phyloP scores from a whole-genome alignment of 805 yeast genomes.

The Metschnikowia gelsemii region DNA sequence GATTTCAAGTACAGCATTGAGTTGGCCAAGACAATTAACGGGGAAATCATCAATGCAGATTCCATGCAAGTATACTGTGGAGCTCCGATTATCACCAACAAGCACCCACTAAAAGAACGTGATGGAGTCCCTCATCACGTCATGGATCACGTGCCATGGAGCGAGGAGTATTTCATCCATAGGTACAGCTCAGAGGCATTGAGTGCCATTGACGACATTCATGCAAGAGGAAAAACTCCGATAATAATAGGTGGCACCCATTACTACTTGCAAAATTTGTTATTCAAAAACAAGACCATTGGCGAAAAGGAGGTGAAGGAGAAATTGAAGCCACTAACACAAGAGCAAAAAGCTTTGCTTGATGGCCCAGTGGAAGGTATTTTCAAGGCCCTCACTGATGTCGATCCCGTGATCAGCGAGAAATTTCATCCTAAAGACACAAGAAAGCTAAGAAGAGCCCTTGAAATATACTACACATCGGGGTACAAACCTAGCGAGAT shows the following conservation, averaged over 20 bases:
- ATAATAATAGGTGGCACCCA: conserved; percentile 96
- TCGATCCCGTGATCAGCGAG: conserved; percentile 71
- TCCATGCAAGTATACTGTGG: conserved; percentile 92
- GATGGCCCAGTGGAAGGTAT: conserved; percentile 55
- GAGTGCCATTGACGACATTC: conserved; percentile 60
- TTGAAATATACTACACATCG: conserved; percentile 73
- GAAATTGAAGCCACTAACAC: conserved; percentile 34
- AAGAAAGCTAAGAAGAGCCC: conserved; percentile 72
- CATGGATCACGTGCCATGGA: conserved; percentile 80
- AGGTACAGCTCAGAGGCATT: conserved; percentile 74
- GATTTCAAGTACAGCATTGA: conserved; percentile 61
- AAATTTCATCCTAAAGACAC: conserved; percentile 93
- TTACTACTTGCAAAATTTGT: conserved; percentile 77
- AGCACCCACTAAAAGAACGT: conserved; percentile 82
- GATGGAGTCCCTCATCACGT: conserved; percentile 80
- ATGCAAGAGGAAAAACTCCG: conserved; percentile 68
- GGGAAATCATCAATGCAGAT: conserved; percentile 93
- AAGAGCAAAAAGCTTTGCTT: conserved; percentile 41
- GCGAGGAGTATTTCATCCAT: conserved; percentile 77
- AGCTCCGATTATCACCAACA: conserved; percentile 78
- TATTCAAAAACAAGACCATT: conserved; percentile 69
- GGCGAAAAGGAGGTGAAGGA: conserved; percentile 28
- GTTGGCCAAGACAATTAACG: conserved; percentile 70
- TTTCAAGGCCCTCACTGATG: conserved; percentile 44
- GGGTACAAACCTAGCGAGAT: conserved; percentile 68